Evolutionary conservation across 2,329 filamentous ascomycete species (phyloP), one percentile per base, ranked within the genome.

Genomic region (Boeremia exigua): DNA sequence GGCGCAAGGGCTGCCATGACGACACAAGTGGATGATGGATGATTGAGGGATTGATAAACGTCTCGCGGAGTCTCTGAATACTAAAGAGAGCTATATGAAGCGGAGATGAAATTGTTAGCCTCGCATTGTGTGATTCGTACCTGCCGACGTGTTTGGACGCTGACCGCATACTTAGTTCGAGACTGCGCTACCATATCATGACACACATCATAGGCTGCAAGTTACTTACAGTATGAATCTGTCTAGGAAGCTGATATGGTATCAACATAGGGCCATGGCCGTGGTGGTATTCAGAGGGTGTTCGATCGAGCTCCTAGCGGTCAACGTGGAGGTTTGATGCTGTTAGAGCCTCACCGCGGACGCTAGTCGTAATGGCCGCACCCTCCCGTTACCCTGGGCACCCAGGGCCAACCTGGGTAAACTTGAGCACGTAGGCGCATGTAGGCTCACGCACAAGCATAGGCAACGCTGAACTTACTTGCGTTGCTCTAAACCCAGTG

Each of bases 1-100:
- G 75, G 66, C 11, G 72, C 72, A 45, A 75, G 51, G 17, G 70
- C 69, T 47, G 71, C 72, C 72, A 75, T 75, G 45, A 28, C 50
- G 47, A 51, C 43, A 44, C 42, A 9, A 43, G 14, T 29, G 29
- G 10, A 32, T 8, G 8, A 33, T 28, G 6, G 8, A 28, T 11
- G 14, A 10, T 32, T 5, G 23, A 28, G 14, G 12, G 8, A 23
- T 36, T 25, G 8, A 23, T 10, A 4, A n/a, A 38, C n/a, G 8
- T 7, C 6, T 25, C 8, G 28, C 33, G 6, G 30, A n/a, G 28
- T 11, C 43, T 23, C 6, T 6, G 10, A n/a, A 37, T 32, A 8
- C 9, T 32, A 40, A 6, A 48, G 2, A 11, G n/a, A 27, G 23
- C 11, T 29, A 9, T 15, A 4, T 28, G 15, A 34, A 17, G 11